Percentiles rank a stretch among this genome's conserved stretches.
Evolutionary conservation across 495 filamentous ascomycete genomes (phyloP).

Genomic region (Lophiotrema nucula): DNA sequence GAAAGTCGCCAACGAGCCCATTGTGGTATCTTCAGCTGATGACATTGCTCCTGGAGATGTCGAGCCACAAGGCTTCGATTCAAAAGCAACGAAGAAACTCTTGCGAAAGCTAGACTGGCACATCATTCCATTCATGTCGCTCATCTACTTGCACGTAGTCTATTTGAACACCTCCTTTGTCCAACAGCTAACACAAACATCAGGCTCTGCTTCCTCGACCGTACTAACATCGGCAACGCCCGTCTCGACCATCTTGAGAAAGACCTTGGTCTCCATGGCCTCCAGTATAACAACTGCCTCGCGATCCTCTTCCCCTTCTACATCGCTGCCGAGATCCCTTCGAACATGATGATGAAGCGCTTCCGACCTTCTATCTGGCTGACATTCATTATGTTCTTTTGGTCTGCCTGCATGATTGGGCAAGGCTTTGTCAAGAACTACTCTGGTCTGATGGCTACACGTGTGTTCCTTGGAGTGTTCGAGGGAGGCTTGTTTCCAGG

Average conservation of each 20-base stretch:
- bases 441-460: conserved; percentile 72
- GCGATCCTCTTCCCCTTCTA: conserved; percentile 94
- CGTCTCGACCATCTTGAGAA: conserved; percentile 67
- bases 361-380: conserved; percentile 42
- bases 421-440: conserved; percentile 82
- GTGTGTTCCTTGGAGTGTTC: conserved; percentile 79
- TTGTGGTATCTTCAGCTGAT: background rate
- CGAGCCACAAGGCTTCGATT: conserved; percentile 25
- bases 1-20: background rate
- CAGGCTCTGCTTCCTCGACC: conserved; percentile 72
- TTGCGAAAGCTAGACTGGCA: conserved; percentile 52
- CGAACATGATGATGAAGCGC: conserved; percentile 84
- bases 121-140: conserved; percentile 54
- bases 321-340: conserved; percentile 78
- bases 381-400: conserved; percentile 56
- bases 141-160: conserved; percentile 49
- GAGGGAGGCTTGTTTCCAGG: conserved; percentile 87
- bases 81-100: conserved; percentile 43
- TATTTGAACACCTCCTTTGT: background rate
- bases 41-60: conserved; percentile 8
- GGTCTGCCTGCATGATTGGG: conserved; percentile 73
- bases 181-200: background rate
- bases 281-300: conserved; percentile 75
- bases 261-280: conserved; percentile 60
- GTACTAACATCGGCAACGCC: conserved; percentile 69